Evolutionary conservation across 2,329 filamentous ascomycete genomes (phyloP).

Genomic region (Biscogniauxia sp.): DNA sequence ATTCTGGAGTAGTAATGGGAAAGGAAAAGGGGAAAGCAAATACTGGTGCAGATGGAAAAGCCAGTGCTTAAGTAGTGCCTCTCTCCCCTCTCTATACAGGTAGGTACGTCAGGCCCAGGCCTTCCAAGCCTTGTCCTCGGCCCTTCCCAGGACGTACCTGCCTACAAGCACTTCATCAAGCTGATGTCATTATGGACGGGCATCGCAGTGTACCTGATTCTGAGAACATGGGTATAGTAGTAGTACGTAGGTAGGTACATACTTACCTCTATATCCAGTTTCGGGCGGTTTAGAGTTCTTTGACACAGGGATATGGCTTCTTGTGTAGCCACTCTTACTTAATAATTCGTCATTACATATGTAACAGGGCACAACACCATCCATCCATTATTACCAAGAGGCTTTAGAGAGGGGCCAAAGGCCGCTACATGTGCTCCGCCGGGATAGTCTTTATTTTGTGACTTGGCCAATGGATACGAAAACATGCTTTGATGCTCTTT

Average conservation of each 20-base stretch:
- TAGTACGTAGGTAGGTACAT: neutral
- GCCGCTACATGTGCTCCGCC: neutral
- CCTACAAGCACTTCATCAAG: neutral
- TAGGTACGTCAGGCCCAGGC: too few species aligned
- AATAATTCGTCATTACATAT: conserved; percentile 22
- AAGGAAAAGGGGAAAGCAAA: too few species aligned
- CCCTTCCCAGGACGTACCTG: neutral
- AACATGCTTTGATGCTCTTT: too few species aligned
- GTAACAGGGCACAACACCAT: conserved; percentile 5
- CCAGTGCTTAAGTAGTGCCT: too few species aligned
- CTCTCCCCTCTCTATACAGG: too few species aligned
- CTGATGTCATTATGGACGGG: neutral
- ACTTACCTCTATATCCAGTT: neutral
- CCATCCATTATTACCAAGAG: too few species aligned
- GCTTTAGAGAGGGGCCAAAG: neutral
- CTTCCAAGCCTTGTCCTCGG: too few species aligned
- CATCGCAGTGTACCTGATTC: neutral
- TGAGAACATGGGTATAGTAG: too few species aligned
- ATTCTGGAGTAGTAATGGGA: too few species aligned
- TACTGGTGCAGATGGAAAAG: too few species aligned
- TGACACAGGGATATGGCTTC: conserved; percentile 1
- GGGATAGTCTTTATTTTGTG: neutral
- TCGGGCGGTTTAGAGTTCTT: conserved; percentile 8
- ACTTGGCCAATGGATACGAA: neutral
- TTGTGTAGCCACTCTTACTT: conserved; percentile 17